Evolutionary conservation across 2,329 filamentous ascomycete species (phyloP).

Genomic region (Penicillium sp.): DNA sequence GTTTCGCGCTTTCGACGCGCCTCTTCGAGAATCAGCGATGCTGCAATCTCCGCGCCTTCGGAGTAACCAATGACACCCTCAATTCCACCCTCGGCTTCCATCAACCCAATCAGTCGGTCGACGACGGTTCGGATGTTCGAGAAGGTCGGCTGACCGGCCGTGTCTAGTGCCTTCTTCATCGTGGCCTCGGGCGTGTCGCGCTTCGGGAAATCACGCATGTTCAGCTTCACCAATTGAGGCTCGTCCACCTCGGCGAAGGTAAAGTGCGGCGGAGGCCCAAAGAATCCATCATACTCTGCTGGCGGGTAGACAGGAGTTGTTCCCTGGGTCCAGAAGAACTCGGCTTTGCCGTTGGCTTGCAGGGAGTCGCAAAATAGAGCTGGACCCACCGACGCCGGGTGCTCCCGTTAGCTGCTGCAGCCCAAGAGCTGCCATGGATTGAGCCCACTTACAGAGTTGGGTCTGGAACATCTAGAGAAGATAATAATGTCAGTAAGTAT

Average conservation of each 20-base stretch:
- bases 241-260: slow-evolving; percentile 12
- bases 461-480: slow-evolving; percentile 11
- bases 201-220: slow-evolving; percentile 17
- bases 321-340: slow-evolving; percentile 19
- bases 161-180: slow-evolving; percentile 11
- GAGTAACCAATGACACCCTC: slow-evolving; percentile 26
- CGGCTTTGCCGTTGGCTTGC: slow-evolving; percentile 9
- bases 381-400: slow-evolving; percentile 7
- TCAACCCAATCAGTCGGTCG: slow-evolving; percentile 12
- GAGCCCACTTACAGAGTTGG: slow-evolving; percentile 14
- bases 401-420: slow-evolving; percentile 3
- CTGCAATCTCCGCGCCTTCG: slow-evolving; percentile 23
- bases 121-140: slow-evolving; percentile 11
- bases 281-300: slow-evolving; percentile 15
- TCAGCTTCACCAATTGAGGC: slow-evolving; percentile 7
- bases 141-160: slow-evolving; percentile 14
- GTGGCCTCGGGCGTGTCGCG: slow-evolving; percentile 16
- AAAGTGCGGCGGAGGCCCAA: slow-evolving; percentile 21
- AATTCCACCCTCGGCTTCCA: slow-evolving; percentile 19
- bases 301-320: slow-evolving; percentile 9
- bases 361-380: slow-evolving; percentile 17
- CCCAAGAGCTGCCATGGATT: neutral
- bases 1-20: slow-evolving; percentile 8
- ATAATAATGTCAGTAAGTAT: neutral
- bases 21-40: slow-evolving; percentile 23